phyloP scores from a whole-genome alignment of 495 filamentous ascomycete genomes.

The Aspergillus haitiensis region DNA sequence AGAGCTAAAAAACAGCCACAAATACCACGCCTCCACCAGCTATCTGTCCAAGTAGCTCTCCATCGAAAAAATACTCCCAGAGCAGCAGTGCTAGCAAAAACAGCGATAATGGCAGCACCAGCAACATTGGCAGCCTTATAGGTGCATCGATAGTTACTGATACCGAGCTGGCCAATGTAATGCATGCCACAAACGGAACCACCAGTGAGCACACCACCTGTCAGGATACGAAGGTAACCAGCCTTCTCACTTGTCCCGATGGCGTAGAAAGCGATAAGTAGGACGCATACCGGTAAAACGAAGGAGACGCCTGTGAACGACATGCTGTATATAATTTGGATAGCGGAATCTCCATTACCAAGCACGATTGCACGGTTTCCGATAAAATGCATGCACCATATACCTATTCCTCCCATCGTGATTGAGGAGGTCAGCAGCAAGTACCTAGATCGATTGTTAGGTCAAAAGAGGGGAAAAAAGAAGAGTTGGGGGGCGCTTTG shows the following conservation, averaged over 20 bases:
- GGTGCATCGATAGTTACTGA: conserved; percentile 68
- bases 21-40: conserved; percentile 68
- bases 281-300: conserved; percentile 73
- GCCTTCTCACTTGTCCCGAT: conserved; percentile 57
- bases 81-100: conserved; percentile 64
- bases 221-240: conserved; percentile 55
- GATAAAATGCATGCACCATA: conserved; percentile 85
- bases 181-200: conserved; percentile 84
- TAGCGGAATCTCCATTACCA: conserved; percentile 53
- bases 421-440: conserved; percentile 69
- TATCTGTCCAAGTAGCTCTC: conserved; percentile 73
- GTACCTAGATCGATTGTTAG: conserved; percentile 50
- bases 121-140: conserved; percentile 61
- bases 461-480: neutral
- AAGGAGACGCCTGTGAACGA: conserved; percentile 76
- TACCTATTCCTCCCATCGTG: conserved; percentile 80
- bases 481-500: neutral
- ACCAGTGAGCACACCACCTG: conserved; percentile 68
- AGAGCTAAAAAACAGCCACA: conserved; percentile 67
- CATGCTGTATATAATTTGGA: conserved; percentile 73
- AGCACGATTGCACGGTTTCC: conserved; percentile 79
- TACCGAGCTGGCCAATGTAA: conserved; percentile 81
- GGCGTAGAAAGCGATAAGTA: conserved; percentile 69
- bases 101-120: conserved; percentile 69
- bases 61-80: conserved; percentile 76